Conservation (phyloP, 768 basidiomycete genomes). For the Clitopilus passeckerianus region DNA sequence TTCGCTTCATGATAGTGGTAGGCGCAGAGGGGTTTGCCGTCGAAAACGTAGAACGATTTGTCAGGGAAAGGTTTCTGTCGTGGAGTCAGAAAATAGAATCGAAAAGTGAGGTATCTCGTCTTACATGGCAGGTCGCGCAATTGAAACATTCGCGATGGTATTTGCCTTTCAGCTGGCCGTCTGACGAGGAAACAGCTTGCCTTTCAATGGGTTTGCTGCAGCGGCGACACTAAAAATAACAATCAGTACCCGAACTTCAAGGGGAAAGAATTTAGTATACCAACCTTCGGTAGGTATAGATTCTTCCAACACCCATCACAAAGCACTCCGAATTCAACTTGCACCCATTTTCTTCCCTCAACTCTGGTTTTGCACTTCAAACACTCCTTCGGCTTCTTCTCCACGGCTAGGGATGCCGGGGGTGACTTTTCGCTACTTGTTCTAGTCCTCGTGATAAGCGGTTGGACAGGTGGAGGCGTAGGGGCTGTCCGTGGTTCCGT, state of each 20-base stretch:
- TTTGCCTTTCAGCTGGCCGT: constrained; percentile 94
- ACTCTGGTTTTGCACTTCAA: constrained; percentile 65
- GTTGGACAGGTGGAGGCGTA: constrained; percentile 25
- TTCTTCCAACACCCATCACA: constrained; percentile 95
- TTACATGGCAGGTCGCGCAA: constrained; percentile 76
- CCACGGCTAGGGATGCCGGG: constrained; percentile 11
- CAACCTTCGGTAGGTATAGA: constrained; percentile 89
- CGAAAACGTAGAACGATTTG: constrained; percentile 87
- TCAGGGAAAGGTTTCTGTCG: constrained; percentile 83
- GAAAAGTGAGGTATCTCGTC: constrained; percentile 13
- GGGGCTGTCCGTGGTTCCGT: constrained; percentile 36
- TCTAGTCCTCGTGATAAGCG: constrained; percentile 47
- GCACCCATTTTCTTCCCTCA: constrained; percentile 80
- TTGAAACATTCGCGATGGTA: constrained; percentile 92
- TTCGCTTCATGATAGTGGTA: constrained; percentile 94
- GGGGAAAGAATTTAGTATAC: constrained; percentile 15
- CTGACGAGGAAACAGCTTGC: constrained; percentile 84
- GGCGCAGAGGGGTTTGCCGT: constrained; percentile 86
- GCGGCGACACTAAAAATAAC: constrained; percentile 69
- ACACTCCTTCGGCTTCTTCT: constrained; percentile 45
- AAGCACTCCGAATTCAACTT: constrained; percentile 69
- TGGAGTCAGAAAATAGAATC: constrained; percentile 2
- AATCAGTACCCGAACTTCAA: constrained; percentile 1
- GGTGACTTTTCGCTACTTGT: constrained; percentile 35
- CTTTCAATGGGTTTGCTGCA: constrained; percentile 87